These are phyloP conservation scores for Suillus brevipes DNA, from an alignment of 768 basidiomycete species.

Conservation along the genomic window DNA sequence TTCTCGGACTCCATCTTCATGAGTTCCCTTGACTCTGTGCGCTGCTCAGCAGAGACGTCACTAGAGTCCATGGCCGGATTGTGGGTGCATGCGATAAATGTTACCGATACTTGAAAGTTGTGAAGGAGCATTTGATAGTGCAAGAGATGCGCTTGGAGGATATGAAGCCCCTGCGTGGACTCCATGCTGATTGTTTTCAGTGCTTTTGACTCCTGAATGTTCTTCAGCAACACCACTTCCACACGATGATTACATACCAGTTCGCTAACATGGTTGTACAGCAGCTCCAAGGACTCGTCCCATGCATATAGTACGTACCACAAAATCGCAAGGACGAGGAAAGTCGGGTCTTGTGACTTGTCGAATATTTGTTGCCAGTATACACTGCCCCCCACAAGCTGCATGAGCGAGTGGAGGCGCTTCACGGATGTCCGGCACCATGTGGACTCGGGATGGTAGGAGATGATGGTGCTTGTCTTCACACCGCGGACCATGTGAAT, in stretches of 20 bases:
- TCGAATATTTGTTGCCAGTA: constrained; percentile 31
- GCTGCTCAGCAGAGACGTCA: constrained; percentile 12
- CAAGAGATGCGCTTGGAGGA: constrained; percentile 57
- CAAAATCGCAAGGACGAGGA: constrained; percentile 50
- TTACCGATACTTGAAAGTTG: constrained; percentile 53
- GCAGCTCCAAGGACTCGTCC: constrained; percentile 56
- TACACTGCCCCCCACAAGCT: constrained; percentile 32
- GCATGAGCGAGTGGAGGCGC: constrained; percentile 29
- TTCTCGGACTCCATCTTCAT: constrained; percentile 49
- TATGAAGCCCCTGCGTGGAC: constrained; percentile 54
- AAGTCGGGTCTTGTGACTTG: constrained; percentile 48
- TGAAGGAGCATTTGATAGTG: constrained; percentile 54
- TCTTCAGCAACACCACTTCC: neutral
- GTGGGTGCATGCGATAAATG: constrained; percentile 46
- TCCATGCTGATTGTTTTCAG: constrained; percentile 40
- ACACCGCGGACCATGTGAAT: constrained; percentile 49
- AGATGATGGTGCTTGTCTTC: constrained; percentile 24
- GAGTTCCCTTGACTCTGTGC: constrained; percentile 28
- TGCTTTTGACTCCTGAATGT: constrained; percentile 46
- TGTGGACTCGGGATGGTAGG: constrained; percentile 30
- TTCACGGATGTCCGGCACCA: constrained; percentile 20
- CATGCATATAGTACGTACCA: constrained; percentile 66
- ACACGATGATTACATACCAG: constrained; percentile 40
- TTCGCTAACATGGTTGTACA: constrained; percentile 50
- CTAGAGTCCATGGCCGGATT: constrained; percentile 49